A percentile compares a stretch with the other conserved stretches of the same genome.
Conservation (phyloP, 306 rosid species). For the Casuarina cunninghamiana region DNA sequence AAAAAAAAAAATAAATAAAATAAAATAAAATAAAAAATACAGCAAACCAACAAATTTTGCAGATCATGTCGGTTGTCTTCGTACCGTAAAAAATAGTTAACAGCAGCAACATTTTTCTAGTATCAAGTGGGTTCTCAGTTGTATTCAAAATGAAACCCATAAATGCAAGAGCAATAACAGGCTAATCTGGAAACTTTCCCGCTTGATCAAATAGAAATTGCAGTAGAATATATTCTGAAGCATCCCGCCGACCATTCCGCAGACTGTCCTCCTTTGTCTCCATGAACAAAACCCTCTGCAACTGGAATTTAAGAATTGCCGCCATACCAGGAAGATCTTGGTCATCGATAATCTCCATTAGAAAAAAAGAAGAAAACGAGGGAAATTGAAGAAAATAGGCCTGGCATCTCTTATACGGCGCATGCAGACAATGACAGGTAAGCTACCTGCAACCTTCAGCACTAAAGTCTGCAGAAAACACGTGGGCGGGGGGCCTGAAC, state of each 20-base stretch:
- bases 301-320: neutral
- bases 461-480: slow-evolving; percentile 24
- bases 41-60: too few species aligned
- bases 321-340: neutral
- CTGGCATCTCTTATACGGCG: neutral
- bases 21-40: too few species aligned
- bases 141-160: neutral
- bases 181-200: neutral
- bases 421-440: slow-evolving; percentile 27
- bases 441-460: slow-evolving; percentile 1
- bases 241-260: too few species aligned
- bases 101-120: too few species aligned
- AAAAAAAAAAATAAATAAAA: too few species aligned
- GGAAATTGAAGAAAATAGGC: neutral
- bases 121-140: too few species aligned
- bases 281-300: too few species aligned
- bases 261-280: too few species aligned
- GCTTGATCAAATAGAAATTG: neutral
- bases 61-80: too few species aligned
- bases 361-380: neutral
- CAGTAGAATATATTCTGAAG: too few species aligned
- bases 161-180: neutral
- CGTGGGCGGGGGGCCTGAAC: slow-evolving; percentile 26
- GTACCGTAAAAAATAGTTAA: too few species aligned
- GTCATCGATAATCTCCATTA: neutral